Evolutionary conservation across 106 monocot species (phyloP).

Genomic region (Vanilla planifolia): DNA sequence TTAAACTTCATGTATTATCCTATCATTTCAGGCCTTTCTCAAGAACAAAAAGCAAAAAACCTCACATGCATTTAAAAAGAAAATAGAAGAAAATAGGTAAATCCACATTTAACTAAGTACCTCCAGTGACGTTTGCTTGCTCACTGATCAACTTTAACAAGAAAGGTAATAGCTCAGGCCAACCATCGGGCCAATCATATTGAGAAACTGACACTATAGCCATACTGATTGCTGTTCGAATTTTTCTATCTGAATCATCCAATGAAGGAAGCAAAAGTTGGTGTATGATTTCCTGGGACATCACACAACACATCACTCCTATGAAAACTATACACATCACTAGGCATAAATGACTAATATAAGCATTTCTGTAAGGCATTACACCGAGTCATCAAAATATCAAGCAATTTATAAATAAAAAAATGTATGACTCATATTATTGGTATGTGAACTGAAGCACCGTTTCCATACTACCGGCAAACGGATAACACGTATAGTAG

Average conservation of each 20-base stretch:
- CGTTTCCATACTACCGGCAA: too few species aligned
- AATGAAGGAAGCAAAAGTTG: conserved; percentile 68
- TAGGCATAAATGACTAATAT: background rate
- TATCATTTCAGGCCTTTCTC: background rate
- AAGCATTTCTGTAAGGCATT: too few species aligned
- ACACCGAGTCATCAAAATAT: too few species aligned
- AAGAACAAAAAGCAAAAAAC: background rate
- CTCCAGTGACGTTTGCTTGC: conserved; percentile 64
- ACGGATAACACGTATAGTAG: too few species aligned
- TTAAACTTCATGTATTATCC: background rate
- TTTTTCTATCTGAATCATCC: conserved; percentile 77
- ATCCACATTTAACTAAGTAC: conserved; percentile 21
- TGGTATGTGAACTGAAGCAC: too few species aligned
- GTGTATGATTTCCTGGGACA: conserved; percentile 51
- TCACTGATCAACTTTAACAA: conserved; percentile 74
- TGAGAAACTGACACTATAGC: conserved; percentile 72
- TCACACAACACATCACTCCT: background rate
- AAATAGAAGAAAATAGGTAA: background rate
- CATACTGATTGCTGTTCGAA: conserved; percentile 91
- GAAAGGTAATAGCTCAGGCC: conserved; percentile 86
- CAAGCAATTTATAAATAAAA: too few species aligned
- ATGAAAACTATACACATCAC: background rate
- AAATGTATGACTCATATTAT: too few species aligned
- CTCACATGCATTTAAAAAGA: background rate
- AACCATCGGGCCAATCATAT: conserved; percentile 95